phyloP scores from a whole-genome alignment of 2,329 filamentous ascomycete genomes.

The Helotiales sp. region DNA sequence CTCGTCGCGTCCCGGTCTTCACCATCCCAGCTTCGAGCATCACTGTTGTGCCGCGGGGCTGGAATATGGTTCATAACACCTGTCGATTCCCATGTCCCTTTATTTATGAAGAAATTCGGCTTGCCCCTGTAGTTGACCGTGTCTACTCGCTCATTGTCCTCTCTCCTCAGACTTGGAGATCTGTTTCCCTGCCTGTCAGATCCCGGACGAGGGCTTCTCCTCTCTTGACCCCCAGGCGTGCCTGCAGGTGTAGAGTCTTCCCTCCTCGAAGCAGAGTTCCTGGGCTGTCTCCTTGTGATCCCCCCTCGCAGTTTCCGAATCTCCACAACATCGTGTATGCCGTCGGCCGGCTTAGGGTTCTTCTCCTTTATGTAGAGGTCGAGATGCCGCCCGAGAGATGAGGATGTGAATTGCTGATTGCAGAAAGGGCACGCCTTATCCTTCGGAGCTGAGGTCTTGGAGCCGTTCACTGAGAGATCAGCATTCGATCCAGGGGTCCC shows the following conservation, averaged over 20 bases:
- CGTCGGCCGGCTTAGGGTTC: constrained; percentile 85
- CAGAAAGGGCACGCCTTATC: constrained; percentile 90
- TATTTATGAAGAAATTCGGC: constrained; percentile 29
- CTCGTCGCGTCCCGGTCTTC: constrained; percentile 36
- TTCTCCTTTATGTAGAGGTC: constrained; percentile 93
- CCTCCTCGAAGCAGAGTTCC: constrained; percentile 54
- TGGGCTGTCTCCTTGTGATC: constrained; percentile 83
- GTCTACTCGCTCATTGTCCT: constrained; percentile 25
- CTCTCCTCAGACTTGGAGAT: constrained; percentile 38
- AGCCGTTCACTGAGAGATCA: constrained; percentile 34
- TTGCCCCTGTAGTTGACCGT: constrained; percentile 41
- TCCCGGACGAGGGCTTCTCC: constrained; percentile 36
- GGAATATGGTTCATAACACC: constrained; percentile 77
- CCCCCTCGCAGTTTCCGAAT: constrained; percentile 80
- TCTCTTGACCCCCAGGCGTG: constrained; percentile 45
- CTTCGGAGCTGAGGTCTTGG: constrained; percentile 49
- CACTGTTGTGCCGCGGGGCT: constrained; percentile 45
- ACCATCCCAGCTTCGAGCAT: constrained; percentile 40
- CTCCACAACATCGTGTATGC: constrained; percentile 85
- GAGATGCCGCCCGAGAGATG: constrained; percentile 87
- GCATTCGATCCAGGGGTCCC: constrained; percentile 36
- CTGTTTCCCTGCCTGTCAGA: constrained; percentile 35
- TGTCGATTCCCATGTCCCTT: constrained; percentile 72
- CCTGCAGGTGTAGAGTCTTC: constrained; percentile 60
- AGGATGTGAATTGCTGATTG: constrained; percentile 86